A percentile compares a stretch with the other conserved stretches of the same genome.
phyloP scores from a whole-genome alignment of 768 basidiomycete species.

The Mycena vitilis region DNA sequence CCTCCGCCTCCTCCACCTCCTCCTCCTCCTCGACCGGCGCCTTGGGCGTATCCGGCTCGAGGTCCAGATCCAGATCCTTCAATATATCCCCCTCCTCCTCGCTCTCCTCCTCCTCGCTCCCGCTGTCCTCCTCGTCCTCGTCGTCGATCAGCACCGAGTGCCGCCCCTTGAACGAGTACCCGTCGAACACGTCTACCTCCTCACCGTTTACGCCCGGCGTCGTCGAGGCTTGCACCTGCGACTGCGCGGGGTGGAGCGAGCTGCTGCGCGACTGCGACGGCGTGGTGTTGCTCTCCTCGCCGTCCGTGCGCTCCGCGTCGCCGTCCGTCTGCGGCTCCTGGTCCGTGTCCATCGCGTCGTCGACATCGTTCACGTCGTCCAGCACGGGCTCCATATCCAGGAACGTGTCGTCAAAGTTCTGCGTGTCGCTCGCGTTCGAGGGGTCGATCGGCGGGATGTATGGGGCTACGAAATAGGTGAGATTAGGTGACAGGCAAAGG shows the following conservation, averaged over 20 bases:
- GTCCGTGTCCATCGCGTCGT: constrained; percentile 75
- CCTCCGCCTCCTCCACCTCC: constrained; percentile 43
- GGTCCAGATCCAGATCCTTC: constrained; percentile 48
- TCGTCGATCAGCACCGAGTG: constrained; percentile 70
- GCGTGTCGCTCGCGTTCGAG: constrained; percentile 92
- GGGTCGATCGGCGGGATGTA: constrained; percentile 95
- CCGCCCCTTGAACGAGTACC: constrained; percentile 92
- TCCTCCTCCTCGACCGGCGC: constrained; percentile 42
- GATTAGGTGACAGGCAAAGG: constrained; percentile 16
- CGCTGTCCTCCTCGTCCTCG: constrained; percentile 14
- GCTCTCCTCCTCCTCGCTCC: constrained; percentile 18
- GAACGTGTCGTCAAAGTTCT: constrained; percentile 98
- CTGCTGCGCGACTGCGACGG: constrained; percentile 85
- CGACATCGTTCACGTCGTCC: constrained; percentile 76
- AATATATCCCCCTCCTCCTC: constrained; percentile 15
- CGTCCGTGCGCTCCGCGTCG: constrained; percentile 69
- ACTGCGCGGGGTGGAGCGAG: constrained; percentile 60
- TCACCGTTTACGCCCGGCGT: constrained; percentile 49
- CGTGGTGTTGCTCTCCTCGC: constrained; percentile 76
- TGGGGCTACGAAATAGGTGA: constrained; percentile 65
- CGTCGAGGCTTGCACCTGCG: constrained; percentile 2
- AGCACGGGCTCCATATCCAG: constrained; percentile 95
- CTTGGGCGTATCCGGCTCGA: constrained; percentile 75
- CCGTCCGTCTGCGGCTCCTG: constrained; percentile 76
- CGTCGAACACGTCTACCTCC: constrained; percentile 88